Conservation (phyloP, 1,139 yeast genomes). For the Sugiyamaella japonica region DNA sequence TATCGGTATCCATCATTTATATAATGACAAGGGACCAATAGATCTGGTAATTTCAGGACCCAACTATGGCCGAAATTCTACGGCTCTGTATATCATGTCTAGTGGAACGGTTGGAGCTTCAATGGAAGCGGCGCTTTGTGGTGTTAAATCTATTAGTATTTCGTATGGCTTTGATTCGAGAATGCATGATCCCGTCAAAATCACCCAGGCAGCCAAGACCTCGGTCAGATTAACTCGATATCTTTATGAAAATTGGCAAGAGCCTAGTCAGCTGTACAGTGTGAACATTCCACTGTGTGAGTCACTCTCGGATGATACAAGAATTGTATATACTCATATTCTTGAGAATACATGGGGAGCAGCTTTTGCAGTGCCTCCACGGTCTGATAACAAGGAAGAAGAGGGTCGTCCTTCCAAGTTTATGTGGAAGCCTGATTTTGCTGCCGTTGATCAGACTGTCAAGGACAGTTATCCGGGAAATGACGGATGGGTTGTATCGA, state of each 20-base stretch:
- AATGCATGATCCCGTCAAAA: slow-evolving; percentile 53
- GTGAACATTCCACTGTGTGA: slow-evolving; percentile 75
- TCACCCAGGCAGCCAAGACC: slow-evolving; percentile 66
- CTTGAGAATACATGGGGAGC: slow-evolving; percentile 78
- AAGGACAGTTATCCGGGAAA: slow-evolving; percentile 49
- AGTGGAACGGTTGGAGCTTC: slow-evolving; percentile 99
- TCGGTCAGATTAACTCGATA: slow-evolving; percentile 63
- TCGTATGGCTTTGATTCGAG: slow-evolving; percentile 72
- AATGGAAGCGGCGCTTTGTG: slow-evolving; percentile 87
- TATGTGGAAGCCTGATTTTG: slow-evolving; percentile 84
- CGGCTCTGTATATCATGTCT: slow-evolving; percentile 84
- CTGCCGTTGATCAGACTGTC: slow-evolving; percentile 62
- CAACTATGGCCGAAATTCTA: slow-evolving; percentile 88
- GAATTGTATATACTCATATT: slow-evolving; percentile 71
- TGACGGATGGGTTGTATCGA: slow-evolving; percentile 49
- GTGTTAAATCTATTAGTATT: slow-evolving; percentile 71
- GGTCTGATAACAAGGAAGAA: slow-evolving; percentile 18
- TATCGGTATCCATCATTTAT: slow-evolving; percentile 77
- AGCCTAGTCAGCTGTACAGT: slow-evolving; percentile 68
- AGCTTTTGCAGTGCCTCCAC: slow-evolving; percentile 44
- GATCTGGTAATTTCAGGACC: slow-evolving; percentile 94
- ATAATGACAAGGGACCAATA: slow-evolving; percentile 56
- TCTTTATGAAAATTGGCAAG: slow-evolving; percentile 59
- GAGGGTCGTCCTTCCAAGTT: slow-evolving; percentile 43
- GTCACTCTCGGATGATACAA: slow-evolving; percentile 55